Base-by-base conservation (phyloP, 177 flowering plant species). In the Vitis hybrid region DNA sequence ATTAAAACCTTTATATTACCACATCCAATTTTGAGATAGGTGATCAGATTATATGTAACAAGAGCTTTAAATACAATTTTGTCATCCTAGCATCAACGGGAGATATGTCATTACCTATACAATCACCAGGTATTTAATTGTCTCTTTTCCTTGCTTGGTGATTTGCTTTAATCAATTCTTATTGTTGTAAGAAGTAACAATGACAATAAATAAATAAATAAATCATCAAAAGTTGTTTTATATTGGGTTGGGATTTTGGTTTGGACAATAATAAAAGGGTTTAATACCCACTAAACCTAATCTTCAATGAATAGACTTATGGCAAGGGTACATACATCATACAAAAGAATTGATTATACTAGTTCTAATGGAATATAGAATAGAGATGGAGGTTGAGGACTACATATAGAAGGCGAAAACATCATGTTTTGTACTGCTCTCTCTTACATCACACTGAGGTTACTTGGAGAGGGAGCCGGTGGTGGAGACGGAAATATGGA, bases 371-470 rank as follows among this genome's bases (percentile, higher is more conserved):
- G 52, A 18, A 51, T 57, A 27, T 77, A 84, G 88, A 85, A 86
- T 58, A 71, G 61, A 59, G 88, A 84, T 64, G 88, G 87, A 21
- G 88, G 87, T 0, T 86, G 87, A 87, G 88, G 87, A 46, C 66
- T 87, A 11, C 86, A 84, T 60, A 81, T 87, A 53, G 87, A 83
- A 63, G 86, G 89, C 7, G 65, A 57, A 60, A 86, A 89, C 83
- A 81, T 77, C n/a, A 86, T 86, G 88, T 77, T 87, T 24, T 32
- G 86, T 30, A 81, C 89, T 0, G 78, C 70, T 21, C 84, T 87
- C 5, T 67, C 59, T 13, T 87, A 86, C 41, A 79, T 86, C 0
- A 54, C 81, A 3, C 46, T 86, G 70, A 71, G 89, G 15, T 61
- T 85, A 58, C 67, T 85, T 0, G 89, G 89, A 50, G 82, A 87